Base-by-base conservation (phyloP, 1,284 basidiomycete genomes). In the Ceratorhiza oryzae-sativae region DNA sequence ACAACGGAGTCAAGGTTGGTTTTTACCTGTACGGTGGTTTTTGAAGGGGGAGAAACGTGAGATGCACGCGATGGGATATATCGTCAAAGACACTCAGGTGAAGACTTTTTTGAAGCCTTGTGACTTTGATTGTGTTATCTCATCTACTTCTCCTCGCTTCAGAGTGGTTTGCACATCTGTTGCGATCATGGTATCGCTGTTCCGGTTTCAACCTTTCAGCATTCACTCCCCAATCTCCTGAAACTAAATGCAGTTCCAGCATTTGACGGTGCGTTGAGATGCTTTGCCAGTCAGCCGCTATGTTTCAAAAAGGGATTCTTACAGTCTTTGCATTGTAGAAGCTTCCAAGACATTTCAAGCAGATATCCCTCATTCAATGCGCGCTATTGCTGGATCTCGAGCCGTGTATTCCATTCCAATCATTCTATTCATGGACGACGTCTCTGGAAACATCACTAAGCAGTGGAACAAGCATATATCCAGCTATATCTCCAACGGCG, bases 391-490 rank as follows among this genome's bases (percentile, higher is more conserved):
- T 8, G 46, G 39, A 13, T 56, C 55, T 55, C 56, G 65, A 8
- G 32, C n/a, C 15, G 65, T 73, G 1, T 51, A 59, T 25, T 73
- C 65, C 3, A 42, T 73, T 5, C 72, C 72, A 3, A 5, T 73
- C 1, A 73, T 73, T 13, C 1, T 73, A 8, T 73, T 67, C 27
- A 59, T 68, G 65, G 72, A 73, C 20, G 72, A 73, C 30, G 67
- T 48, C 13, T 73, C 72, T 1, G 72, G 72, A 9, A 61, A 60
- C 34, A 27, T 60, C 15, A 46, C 72, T 1, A 73, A 60, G 25
- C 63, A 68, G 41, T 73, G 65, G 72, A 73, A 73, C 36, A 60
- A 73, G 20, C 72, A 73, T 36, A 23, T 10, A 15, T 58, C 34
- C 18, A 20, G 8, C n/a, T 73, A 68, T 23, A 18, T 73, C 2